A percentile compares a stretch with the other conserved stretches of the same genome.
phyloP scores from a whole-genome alignment of 768 basidiomycete species.

The Suillus subluteus region DNA sequence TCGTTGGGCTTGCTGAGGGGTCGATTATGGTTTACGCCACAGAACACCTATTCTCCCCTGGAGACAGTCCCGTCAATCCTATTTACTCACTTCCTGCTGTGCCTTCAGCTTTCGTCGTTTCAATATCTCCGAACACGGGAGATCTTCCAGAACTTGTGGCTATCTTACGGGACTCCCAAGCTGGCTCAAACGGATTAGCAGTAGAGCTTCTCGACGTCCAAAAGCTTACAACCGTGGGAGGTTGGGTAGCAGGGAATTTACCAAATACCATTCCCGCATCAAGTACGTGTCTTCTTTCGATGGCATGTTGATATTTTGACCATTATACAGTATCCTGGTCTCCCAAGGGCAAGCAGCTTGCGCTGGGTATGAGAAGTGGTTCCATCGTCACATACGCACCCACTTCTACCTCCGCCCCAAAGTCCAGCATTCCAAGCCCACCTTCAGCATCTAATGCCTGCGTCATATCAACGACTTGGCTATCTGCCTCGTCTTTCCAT shows the following conservation, averaged over 20 bases:
- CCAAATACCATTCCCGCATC: slow-evolving; percentile 57
- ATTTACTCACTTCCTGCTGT: slow-evolving; percentile 49
- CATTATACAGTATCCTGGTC: slow-evolving; percentile 74
- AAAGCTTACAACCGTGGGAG: slow-evolving; percentile 45
- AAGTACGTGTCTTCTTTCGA: slow-evolving; percentile 45
- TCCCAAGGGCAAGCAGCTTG: slow-evolving; percentile 84
- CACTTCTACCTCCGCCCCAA: slow-evolving; percentile 52
- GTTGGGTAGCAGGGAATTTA: slow-evolving; percentile 58
- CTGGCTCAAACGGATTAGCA: slow-evolving; percentile 39
- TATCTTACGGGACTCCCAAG: slow-evolving; percentile 48
- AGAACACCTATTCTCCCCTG: slow-evolving; percentile 49
- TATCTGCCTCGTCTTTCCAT: slow-evolving; percentile 70
- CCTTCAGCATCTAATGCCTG: slow-evolving; percentile 50
- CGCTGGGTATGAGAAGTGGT: slow-evolving; percentile 70
- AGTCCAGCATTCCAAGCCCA: slow-evolving; percentile 61
- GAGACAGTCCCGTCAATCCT: slow-evolving; percentile 47
- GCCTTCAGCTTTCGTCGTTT: slow-evolving; percentile 48
- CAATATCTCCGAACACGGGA: slow-evolving; percentile 69
- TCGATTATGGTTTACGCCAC: slow-evolving; percentile 65
- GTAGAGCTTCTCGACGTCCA: slow-evolving; percentile 65
- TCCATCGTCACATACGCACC: slow-evolving; percentile 72
- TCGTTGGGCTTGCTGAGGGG: slow-evolving; percentile 63
- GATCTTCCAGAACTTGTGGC: slow-evolving; percentile 60
- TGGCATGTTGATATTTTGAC: slow-evolving; percentile 14
- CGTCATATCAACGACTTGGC: slow-evolving; percentile 64